Conservation (phyloP, 164 flowering plant species). For the Macadamia integrifolia region DNA sequence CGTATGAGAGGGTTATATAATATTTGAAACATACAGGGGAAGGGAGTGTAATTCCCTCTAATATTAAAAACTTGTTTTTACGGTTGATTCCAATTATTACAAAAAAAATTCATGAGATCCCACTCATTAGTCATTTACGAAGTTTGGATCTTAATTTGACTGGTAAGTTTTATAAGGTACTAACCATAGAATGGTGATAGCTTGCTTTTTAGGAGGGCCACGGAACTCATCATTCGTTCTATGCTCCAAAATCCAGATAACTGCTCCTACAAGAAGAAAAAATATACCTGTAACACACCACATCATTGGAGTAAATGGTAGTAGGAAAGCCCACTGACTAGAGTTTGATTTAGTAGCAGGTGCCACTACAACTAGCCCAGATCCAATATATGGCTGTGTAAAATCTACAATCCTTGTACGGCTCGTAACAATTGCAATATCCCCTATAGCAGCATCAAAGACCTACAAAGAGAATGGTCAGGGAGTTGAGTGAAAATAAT, state of each 20-base stretch:
- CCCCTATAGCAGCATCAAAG: conserved; percentile 20
- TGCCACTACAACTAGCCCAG: conserved; percentile 17
- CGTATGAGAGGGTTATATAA: no score
- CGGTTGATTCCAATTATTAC: no score
- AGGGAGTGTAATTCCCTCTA: no score
- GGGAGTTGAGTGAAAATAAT: not conserved
- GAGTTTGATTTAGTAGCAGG: conserved; percentile 2
- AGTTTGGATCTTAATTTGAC: no score
- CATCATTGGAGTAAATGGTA: conserved; percentile 2
- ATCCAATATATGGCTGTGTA: conserved; percentile 14
- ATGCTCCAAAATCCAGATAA: conserved; percentile 38
- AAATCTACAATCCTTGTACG: conserved; percentile 18
- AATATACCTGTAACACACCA: conserved; percentile 57
- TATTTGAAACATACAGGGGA: no score
- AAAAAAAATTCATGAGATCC: no score
- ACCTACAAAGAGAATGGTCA: not conserved
- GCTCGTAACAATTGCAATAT: conserved; percentile 14
- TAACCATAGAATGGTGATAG: conserved; percentile 31
- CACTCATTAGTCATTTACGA: no score
- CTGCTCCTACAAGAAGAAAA: conserved; percentile 46
- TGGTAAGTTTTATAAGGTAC: conserved; percentile 2
- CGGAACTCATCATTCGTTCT: conserved; percentile 37
- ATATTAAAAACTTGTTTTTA: no score
- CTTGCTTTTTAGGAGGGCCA: conserved; percentile 32
- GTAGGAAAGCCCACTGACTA: conserved; percentile 16